Conservation (phyloP, 768 basidiomycete species). For the Suillus americanus region DNA sequence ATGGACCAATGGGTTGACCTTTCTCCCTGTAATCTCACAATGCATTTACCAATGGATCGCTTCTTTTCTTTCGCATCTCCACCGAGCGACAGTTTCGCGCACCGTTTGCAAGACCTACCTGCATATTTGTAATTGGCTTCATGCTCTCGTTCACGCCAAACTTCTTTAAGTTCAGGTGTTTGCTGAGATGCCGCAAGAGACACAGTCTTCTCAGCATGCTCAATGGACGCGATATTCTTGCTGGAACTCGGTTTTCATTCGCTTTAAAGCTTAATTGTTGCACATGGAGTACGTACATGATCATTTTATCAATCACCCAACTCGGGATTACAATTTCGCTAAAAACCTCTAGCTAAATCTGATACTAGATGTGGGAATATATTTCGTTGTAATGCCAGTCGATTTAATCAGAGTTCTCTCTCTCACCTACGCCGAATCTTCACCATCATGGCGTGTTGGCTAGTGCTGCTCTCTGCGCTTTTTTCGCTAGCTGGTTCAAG, state of each 20-base stretch:
- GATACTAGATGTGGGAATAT: background rate
- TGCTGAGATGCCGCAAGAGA: background rate
- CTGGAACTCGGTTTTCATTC: no score
- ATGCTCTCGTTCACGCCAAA: background rate
- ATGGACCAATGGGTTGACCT: background rate
- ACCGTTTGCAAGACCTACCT: background rate
- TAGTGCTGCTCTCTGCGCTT: constrained; percentile 5
- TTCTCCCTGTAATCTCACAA: background rate
- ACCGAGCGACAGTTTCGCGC: background rate
- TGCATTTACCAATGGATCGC: background rate
- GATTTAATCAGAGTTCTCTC: background rate
- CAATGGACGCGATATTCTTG: background rate
- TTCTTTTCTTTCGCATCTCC: background rate
- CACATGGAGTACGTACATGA: background rate
- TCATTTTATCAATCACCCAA: background rate
- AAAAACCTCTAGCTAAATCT: background rate
- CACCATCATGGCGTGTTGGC: constrained; percentile 4
- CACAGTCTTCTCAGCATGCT: background rate
- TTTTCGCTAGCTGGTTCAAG: background rate
- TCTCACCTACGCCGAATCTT: background rate
- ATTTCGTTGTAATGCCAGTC: background rate
- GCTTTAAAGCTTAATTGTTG: background rate
- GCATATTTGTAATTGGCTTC: background rate
- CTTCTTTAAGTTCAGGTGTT: background rate
- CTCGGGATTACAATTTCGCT: background rate